These are phyloP conservation scores for Lichtheimia ramosa DNA, from an alignment of 371 early-diverging fungal genomes.

Conservation along the genomic window DNA sequence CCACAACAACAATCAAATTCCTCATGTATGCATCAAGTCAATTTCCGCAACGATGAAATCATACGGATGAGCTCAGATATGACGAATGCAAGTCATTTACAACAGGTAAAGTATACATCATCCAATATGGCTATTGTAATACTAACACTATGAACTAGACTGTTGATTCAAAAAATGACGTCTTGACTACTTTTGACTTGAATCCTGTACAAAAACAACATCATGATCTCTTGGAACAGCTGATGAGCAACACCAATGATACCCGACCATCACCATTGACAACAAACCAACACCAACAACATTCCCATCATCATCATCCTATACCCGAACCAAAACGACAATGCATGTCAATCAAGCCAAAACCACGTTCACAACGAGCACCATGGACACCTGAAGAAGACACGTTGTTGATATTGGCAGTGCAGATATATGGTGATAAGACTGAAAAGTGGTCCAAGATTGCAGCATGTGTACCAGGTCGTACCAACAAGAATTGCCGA, in stretches of 20 bases:
- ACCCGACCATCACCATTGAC: neutral
- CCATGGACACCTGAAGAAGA: conserved; percentile 79
- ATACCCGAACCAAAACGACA: conserved; percentile 10
- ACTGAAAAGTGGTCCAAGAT: conserved; percentile 84
- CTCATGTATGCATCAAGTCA: neutral
- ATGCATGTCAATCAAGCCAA: neutral
- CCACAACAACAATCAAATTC: neutral
- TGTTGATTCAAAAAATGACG: neutral
- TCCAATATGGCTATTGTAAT: no score
- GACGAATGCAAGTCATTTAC: neutral
- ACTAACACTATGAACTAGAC: neutral
- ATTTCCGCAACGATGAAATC: neutral
- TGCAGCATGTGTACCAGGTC: conserved; percentile 76
- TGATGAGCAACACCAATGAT: no score
- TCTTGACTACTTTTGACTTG: neutral
- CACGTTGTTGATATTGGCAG: conserved; percentile 64
- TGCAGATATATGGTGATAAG: conserved; percentile 74
- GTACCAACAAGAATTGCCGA: conserved; percentile 81
- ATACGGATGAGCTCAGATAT: neutral
- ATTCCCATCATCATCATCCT: neutral
- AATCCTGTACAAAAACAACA: no score
- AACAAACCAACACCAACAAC: conserved; percentile 1
- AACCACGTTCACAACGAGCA: conserved; percentile 30
- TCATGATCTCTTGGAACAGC: no score
- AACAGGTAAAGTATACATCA: neutral